phyloP scores from a whole-genome alignment of 805 yeast species.

The Torulaspora delbrueckii region DNA sequence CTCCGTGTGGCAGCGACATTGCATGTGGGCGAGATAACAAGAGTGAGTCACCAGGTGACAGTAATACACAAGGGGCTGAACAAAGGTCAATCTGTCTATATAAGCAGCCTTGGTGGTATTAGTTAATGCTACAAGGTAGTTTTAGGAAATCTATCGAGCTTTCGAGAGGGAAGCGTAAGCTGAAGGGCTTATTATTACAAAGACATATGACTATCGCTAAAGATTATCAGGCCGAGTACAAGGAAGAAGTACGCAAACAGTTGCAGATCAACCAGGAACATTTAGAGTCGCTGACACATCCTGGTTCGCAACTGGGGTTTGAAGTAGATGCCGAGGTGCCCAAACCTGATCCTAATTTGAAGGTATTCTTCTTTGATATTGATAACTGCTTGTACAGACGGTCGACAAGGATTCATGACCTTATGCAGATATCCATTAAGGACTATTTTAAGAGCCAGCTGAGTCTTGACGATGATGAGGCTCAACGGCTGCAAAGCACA shows the following conservation, averaged over 20 bases:
- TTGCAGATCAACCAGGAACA: slow-evolving; percentile 32
- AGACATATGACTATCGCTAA: slow-evolving; percentile 16
- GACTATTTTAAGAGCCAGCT: slow-evolving; percentile 68
- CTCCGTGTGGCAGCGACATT: background rate
- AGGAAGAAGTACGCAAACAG: slow-evolving; percentile 23
- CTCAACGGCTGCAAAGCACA: slow-evolving; percentile 59
- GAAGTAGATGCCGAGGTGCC: slow-evolving; percentile 29
- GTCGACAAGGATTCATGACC: slow-evolving; percentile 69
- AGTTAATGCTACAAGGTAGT: background rate
- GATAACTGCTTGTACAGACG: slow-evolving; percentile 86
- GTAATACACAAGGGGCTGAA: background rate
- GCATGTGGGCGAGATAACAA: slow-evolving; percentile 9
- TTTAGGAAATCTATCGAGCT: background rate
- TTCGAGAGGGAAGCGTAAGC: background rate
- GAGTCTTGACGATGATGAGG: slow-evolving; percentile 63
- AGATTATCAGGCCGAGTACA: slow-evolving; percentile 14
- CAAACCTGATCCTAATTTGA: slow-evolving; percentile 27
- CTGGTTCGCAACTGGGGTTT: slow-evolving; percentile 33
- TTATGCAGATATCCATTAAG: slow-evolving; percentile 85
- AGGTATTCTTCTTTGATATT: slow-evolving; percentile 77
- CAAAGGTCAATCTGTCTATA: background rate
- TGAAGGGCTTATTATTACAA: background rate
- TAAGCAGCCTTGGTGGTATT: background rate
- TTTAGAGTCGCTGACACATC: slow-evolving; percentile 33
- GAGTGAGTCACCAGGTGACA: background rate